Conservation (phyloP, 495 filamentous ascomycete genomes). For the Aspergillus nanangensis region DNA sequence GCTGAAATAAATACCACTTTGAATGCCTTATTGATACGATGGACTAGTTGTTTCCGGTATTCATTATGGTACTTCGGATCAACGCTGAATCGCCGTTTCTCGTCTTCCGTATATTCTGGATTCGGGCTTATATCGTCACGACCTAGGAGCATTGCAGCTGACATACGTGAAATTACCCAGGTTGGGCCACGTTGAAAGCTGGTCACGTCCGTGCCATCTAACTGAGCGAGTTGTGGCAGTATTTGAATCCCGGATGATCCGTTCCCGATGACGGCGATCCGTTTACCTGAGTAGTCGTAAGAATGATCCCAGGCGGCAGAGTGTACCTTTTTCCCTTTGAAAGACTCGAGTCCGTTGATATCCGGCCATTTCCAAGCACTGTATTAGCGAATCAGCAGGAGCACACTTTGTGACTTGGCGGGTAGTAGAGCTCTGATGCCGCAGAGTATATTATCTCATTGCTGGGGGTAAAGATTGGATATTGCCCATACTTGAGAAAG, state of each 20-base stretch:
- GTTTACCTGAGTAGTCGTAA: slow-evolving; percentile 41
- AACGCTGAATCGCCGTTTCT: slow-evolving; percentile 16
- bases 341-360: slow-evolving; percentile 43
- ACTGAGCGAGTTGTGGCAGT: slow-evolving; percentile 43
- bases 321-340: slow-evolving; percentile 45
- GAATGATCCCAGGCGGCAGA: slow-evolving; percentile 44
- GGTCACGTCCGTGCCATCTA: slow-evolving; percentile 19
- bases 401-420: too few species aligned
- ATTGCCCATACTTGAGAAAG: slow-evolving; percentile 22
- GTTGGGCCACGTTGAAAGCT: slow-evolving; percentile 25
- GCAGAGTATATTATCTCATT: too few species aligned
- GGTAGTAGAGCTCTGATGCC: too few species aligned
- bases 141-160: slow-evolving; percentile 22
- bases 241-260: slow-evolving; percentile 50
- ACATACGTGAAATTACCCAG: slow-evolving; percentile 24
- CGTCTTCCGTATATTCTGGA: slow-evolving; percentile 21
- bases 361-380: slow-evolving; percentile 40
- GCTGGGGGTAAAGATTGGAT: too few species aligned
- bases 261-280: slow-evolving; percentile 47
- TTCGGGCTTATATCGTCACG: slow-evolving; percentile 21
- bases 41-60: slow-evolving; percentile 28
- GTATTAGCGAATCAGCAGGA: too few species aligned
- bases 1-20: slow-evolving; percentile 21
- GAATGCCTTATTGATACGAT: slow-evolving; percentile 26
- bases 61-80: slow-evolving; percentile 10